Evolutionary conservation across 345 rosid species (phyloP), one percentile per base, ranked within the genome.

Genomic region (Eucalyptus erythrocorys): DNA sequence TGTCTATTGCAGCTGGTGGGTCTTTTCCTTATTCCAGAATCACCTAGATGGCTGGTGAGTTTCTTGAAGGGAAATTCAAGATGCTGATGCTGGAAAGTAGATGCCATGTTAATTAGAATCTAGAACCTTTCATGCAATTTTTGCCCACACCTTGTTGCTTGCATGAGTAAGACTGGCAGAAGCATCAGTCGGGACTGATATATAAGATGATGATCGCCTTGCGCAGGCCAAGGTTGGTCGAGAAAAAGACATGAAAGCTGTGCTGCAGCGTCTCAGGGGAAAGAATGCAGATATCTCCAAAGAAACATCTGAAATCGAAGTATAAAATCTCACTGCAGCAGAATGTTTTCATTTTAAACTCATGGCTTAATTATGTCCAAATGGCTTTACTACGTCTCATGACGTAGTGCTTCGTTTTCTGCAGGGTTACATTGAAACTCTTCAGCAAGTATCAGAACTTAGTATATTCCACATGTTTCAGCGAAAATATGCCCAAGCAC

Each of bases 11-110:
- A 90, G 82, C 79, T 92, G 9, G 27, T 88, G 13, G 89, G 92
- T 76, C 55, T 91, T 43, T 92, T 90, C 59, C 88, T 90, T 34
- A 86, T 89, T 87, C 92, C 92, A 21, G 93, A 92, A 45, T 92
- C 93, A 27, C 93, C 92, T 24, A 90, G 92, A 66, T 92, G 93
- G 93, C 90, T 92, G 92, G 92, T 92, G 71, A 89, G 89, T 71
- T 71, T 71, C 81, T 71, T 37, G 27, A 19, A 71, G 26, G 81
- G 81, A 37, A 71, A 37, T 71, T 71, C 27, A 37, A 24, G 13
- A 71, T 22, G 0, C 45, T 19, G 45, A 2, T 71, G 43, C 81
- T 37, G 81, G 81, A 37, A 71, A 37, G 45, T 17, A 71, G 45
- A 71, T 71, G 81, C 1, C 43, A 71, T 71, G 26, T 71, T 19